Conservation (phyloP, 2,329 filamentous ascomycete species). For the Cercospora sp. region DNA sequence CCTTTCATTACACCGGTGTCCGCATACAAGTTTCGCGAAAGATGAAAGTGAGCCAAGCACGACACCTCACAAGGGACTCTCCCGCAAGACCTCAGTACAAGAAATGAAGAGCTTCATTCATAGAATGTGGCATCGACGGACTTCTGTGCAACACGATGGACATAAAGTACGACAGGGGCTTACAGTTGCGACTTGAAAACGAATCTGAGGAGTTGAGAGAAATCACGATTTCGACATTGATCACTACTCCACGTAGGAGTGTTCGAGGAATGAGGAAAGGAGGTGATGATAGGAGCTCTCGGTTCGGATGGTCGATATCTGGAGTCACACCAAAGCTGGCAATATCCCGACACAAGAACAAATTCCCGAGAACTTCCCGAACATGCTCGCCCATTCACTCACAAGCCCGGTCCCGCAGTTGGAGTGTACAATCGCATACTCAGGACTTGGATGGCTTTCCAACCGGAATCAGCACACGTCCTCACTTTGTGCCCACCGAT, state of each 20-base stretch:
- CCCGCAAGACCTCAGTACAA: not conserved
- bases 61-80: not conserved
- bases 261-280: not conserved
- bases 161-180: not conserved
- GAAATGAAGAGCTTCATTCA: slow-evolving; percentile 2
- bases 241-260: not conserved
- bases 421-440: not conserved
- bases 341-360: not conserved
- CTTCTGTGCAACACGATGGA: not conserved
- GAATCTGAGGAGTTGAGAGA: not conserved
- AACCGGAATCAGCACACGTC: not conserved
- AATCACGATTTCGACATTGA: not conserved
- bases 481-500: not conserved
- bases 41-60: not conserved
- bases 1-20: not conserved
- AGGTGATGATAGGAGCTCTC: not conserved
- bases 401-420: not conserved
- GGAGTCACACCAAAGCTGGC: not conserved
- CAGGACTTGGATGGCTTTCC: not conserved
- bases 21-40: slow-evolving; percentile 3
- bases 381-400: not conserved
- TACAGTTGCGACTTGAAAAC: not conserved
- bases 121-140: not conserved
- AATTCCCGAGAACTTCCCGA: not conserved
- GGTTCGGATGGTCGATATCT: not conserved